These are phyloP conservation scores for Neonectria coccinea DNA, from an alignment of 2,329 filamentous ascomycete species.

Conservation along the genomic window DNA sequence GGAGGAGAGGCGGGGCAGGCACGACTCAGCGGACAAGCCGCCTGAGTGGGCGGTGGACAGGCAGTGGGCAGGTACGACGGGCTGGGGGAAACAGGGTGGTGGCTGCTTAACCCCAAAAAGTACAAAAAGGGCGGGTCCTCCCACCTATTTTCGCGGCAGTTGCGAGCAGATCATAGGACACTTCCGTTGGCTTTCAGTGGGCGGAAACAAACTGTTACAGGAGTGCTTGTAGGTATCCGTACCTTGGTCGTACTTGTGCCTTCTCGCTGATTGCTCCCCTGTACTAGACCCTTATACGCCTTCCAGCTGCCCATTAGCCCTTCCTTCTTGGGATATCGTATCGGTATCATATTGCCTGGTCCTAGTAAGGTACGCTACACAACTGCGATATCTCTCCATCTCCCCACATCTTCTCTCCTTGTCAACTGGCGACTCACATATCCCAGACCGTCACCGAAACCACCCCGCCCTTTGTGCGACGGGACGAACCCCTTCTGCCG, in stretches of 20 bases:
- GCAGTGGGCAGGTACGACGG: conserved; percentile 9
- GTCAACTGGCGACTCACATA: conserved; percentile 9
- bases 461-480: conserved; percentile 18
- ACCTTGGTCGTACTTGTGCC: not conserved
- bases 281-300: not conserved
- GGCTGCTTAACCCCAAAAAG: conserved; percentile 36
- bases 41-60: not conserved
- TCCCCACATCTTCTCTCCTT: not conserved
- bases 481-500: conserved; percentile 5
- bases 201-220: not conserved
- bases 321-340: not conserved
- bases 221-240: conserved; percentile 36
- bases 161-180: conserved; percentile 43
- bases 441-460: conserved; percentile 11
- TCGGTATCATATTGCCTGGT: not conserved
- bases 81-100: conserved; percentile 10
- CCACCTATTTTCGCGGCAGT: conserved; percentile 43
- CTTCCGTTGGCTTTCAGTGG: conserved; percentile 20
- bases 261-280: conserved; percentile 4
- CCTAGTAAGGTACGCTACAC: conserved; percentile 15
- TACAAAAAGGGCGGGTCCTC: conserved; percentile 50
- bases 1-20: not conserved
- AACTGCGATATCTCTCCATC: not conserved
- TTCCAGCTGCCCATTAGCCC: conserved; percentile 1
- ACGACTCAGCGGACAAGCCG: not conserved